phyloP scores from a whole-genome alignment of 2,329 filamentous ascomycete species.

The Colletotrichum lupini region DNA sequence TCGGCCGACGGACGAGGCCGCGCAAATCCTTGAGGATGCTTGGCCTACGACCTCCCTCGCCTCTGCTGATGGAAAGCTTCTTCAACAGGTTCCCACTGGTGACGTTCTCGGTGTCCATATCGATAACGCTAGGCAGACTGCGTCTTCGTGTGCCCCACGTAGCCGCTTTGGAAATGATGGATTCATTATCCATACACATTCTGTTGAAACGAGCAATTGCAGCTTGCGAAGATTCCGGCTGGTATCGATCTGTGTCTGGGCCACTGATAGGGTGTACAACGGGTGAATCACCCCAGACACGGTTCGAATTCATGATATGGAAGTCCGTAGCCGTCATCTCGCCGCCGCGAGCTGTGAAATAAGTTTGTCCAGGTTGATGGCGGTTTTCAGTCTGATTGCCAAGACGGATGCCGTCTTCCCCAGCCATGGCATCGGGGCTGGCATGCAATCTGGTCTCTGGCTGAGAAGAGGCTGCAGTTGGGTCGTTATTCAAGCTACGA shows the following conservation, averaged over 20 bases:
- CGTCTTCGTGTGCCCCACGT: slow-evolving; percentile 77
- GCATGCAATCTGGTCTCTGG: slow-evolving; percentile 9
- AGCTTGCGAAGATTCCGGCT: slow-evolving; percentile 63
- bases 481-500: slow-evolving; percentile 39
- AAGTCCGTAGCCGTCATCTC: slow-evolving; percentile 58
- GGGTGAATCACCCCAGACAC: slow-evolving; percentile 62
- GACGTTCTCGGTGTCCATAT: slow-evolving; percentile 66
- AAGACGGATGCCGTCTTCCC: slow-evolving; percentile 53
- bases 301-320: slow-evolving; percentile 59
- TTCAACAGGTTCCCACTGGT: slow-evolving; percentile 72
- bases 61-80: slow-evolving; percentile 66
- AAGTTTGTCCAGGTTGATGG: slow-evolving; percentile 60
- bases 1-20: slow-evolving; percentile 62
- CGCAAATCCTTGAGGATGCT: slow-evolving; percentile 62
- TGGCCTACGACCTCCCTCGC: slow-evolving; percentile 57
- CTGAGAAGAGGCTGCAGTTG: slow-evolving; percentile 16
- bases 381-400: slow-evolving; percentile 63
- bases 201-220: slow-evolving; percentile 65
- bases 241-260: slow-evolving; percentile 46
- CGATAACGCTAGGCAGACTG: slow-evolving; percentile 69
- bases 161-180: slow-evolving; percentile 70
- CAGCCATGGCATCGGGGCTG: slow-evolving; percentile 29
- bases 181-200: slow-evolving; percentile 66
- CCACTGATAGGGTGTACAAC: slow-evolving; percentile 56
- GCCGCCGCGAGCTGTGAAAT: slow-evolving; percentile 56